These are phyloP conservation scores for Aphanomyces euteiches DNA, from an alignment of 352 stramenopile genomes.

Conservation along the genomic window DNA sequence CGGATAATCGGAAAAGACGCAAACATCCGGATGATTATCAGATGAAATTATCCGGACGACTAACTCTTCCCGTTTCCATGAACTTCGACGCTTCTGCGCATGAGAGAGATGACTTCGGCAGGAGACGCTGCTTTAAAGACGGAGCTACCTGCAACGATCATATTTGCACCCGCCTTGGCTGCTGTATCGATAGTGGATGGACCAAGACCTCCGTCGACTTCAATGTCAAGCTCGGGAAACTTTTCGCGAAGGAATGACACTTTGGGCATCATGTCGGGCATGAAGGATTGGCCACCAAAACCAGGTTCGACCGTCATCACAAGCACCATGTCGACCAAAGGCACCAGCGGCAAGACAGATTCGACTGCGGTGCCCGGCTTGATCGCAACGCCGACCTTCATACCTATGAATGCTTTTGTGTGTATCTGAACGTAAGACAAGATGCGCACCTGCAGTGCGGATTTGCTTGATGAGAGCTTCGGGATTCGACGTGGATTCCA, in stretches of 20 bases:
- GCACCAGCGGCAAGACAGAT: constrained; percentile 72
- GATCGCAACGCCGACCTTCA: constrained; percentile 95
- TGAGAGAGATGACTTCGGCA: constrained; percentile 61
- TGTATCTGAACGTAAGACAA: constrained; percentile 15
- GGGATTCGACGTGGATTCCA: constrained; percentile 79
- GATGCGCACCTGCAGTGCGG: constrained; percentile 44
- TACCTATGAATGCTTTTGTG: constrained; percentile 45
- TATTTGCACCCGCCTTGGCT: constrained; percentile 93
- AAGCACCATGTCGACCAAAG: constrained; percentile 93
- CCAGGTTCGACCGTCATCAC: constrained; percentile 98
- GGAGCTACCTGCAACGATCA: constrained; percentile 95
- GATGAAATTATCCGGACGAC: background rate
- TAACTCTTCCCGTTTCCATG: constrained; percentile 64
- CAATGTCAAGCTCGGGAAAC: constrained; percentile 94
- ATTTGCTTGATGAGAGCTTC: constrained; percentile 81
- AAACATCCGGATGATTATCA: too few relatives aligned
- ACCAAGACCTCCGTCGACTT: constrained; percentile 95
- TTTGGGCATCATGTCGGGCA: constrained; percentile 95
- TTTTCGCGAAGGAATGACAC: constrained; percentile 82
- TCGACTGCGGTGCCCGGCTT: constrained; percentile 93
- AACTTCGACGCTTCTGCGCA: constrained; percentile 81
- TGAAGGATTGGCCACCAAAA: constrained; percentile 97
- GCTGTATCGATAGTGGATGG: constrained; percentile 92
- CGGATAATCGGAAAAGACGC: too few relatives aligned
- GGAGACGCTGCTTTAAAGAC: constrained; percentile 86